A percentile compares a stretch with the other conserved stretches of the same genome.
phyloP scores from a whole-genome alignment of 148 eudicot species.

The Rheum nobile region DNA sequence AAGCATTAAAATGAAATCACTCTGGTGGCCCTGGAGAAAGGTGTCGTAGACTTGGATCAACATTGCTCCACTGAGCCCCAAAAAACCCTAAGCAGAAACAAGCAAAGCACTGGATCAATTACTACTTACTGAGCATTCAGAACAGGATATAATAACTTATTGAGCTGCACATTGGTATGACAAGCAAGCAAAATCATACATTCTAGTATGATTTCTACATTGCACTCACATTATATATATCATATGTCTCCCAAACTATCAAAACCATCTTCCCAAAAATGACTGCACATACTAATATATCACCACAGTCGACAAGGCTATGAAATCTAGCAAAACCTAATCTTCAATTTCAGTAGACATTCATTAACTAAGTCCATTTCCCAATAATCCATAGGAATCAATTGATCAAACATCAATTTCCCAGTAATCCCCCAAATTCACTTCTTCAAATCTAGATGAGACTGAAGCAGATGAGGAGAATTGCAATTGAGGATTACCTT shows the following conservation, averaged over 20 bases:
- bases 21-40: conserved; percentile 42
- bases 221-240: background rate
- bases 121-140: background rate
- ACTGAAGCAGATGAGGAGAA: background rate
- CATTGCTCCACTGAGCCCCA: conserved; percentile 88
- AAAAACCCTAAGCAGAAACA: conserved; percentile 52
- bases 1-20: conserved; percentile 61
- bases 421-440: background rate
- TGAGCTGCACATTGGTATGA: background rate
- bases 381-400: background rate
- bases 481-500: conserved; percentile 27
- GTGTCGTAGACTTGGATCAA: conserved; percentile 66
- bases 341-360: too few relatives aligned
- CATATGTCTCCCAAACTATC: background rate
- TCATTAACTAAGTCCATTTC: too few relatives aligned
- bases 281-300: too few relatives aligned
- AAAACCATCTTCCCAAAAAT: too few relatives aligned
- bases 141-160: too few relatives aligned
- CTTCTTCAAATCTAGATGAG: background rate
- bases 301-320: too few relatives aligned
- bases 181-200: background rate
- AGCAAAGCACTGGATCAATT: conserved; percentile 1
- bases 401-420: background rate
- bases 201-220: too few relatives aligned
- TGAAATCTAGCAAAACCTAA: background rate